Conservation (phyloP, 2,329 filamentous ascomycete species). For the Botrytis galanthina region DNA sequence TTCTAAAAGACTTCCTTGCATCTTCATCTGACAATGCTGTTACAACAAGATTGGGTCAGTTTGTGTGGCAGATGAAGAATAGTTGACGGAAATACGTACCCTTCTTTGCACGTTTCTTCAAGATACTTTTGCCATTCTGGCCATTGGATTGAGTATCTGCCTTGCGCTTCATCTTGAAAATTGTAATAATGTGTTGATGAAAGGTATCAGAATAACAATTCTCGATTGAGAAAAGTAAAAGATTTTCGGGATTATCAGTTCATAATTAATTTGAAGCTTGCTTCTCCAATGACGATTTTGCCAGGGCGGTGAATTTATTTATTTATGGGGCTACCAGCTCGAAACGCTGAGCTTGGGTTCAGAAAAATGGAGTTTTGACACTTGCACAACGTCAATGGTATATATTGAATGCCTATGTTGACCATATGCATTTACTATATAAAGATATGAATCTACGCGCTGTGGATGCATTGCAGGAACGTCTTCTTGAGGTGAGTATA, state of each 20-base stretch:
- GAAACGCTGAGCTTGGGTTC: neutral
- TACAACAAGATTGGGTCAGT: conserved; percentile 23
- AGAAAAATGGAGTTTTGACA: neutral
- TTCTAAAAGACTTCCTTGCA: conserved; percentile 52
- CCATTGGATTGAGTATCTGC: conserved; percentile 47
- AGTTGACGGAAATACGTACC: conserved; percentile 37
- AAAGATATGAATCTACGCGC: conserved; percentile 6
- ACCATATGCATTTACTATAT: neutral
- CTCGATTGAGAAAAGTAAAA: neutral
- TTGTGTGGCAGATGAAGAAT: conserved; percentile 19
- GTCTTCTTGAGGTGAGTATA: neutral
- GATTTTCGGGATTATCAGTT: conserved; percentile 14
- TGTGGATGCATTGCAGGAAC: neutral
- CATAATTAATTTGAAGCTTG: conserved; percentile 21
- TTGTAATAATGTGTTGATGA: neutral
- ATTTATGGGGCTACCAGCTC: neutral
- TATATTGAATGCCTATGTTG: neutral
- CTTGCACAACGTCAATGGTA: conserved; percentile 1
- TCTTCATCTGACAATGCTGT: conserved; percentile 37
- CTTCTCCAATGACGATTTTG: conserved; percentile 9
- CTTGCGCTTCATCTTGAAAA: conserved; percentile 57
- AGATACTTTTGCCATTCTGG: conserved; percentile 42
- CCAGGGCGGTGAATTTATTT: conserved; percentile 12
- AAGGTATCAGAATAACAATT: neutral
- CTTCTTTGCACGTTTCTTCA: conserved; percentile 53